Percentiles rank a stretch among this genome's conserved stretches.
phyloP scores from a whole-genome alignment of 2,329 filamentous ascomycete genomes.

The Arthrobotrys pseudoclavata region DNA sequence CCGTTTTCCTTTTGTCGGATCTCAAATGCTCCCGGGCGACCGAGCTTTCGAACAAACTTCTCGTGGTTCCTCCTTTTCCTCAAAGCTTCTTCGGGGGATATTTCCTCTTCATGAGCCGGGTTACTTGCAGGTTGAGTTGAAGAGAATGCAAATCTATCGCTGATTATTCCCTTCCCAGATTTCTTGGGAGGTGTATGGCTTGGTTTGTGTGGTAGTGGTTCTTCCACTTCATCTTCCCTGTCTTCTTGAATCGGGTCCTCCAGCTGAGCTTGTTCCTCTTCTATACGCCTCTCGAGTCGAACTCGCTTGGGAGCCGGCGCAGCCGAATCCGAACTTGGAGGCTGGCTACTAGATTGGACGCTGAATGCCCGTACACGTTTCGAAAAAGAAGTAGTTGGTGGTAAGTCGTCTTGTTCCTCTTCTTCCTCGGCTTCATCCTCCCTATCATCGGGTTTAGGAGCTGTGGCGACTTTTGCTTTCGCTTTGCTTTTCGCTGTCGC shows the following conservation, averaged over 20 bases:
- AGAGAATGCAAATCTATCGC: constrained; percentile 48
- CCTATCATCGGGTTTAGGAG: constrained; percentile 9
- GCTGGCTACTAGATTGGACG: constrained; percentile 31
- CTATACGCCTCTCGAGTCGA: constrained; percentile 28
- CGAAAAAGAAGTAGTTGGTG: constrained; percentile 30
- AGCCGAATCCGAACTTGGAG: constrained; percentile 31
- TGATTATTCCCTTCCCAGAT: constrained; percentile 47
- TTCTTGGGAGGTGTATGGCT: background rate
- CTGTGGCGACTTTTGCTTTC: constrained; percentile 27
- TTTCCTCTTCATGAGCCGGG: constrained; percentile 5
- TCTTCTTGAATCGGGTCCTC: constrained; percentile 1
- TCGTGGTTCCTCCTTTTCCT: constrained; percentile 53
- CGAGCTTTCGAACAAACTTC: constrained; percentile 45
- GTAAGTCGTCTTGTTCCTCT: constrained; percentile 12
- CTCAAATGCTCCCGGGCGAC: constrained; percentile 35
- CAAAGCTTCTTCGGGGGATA: constrained; percentile 39
- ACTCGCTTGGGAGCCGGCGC: constrained; percentile 47
- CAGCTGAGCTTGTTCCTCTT: background rate
- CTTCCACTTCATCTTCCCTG: constrained; percentile 12
- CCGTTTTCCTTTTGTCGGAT: constrained; percentile 63
- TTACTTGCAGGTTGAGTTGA: constrained; percentile 29
- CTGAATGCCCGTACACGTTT: constrained; percentile 55
- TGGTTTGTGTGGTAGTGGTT: constrained; percentile 32
- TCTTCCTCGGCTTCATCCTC: constrained; percentile 31
- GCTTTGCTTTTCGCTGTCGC: constrained; percentile 21